phyloP scores from a whole-genome alignment of 2,329 filamentous ascomycete genomes.

The Cordyceps pruinosa region DNA sequence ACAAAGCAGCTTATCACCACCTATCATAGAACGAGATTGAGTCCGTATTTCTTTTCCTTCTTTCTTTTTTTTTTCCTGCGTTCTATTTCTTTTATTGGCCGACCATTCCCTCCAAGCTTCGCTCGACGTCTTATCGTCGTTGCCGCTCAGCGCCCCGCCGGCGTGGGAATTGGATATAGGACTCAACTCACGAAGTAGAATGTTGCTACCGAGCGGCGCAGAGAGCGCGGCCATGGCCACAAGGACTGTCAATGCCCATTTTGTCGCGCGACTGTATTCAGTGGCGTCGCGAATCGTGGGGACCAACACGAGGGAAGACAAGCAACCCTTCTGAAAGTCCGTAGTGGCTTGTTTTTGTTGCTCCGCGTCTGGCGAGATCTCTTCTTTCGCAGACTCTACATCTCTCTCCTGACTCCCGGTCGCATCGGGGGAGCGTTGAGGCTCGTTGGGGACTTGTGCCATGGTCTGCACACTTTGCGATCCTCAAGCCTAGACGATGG shows the following conservation, averaged over 20 bases:
- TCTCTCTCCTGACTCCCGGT: background rate
- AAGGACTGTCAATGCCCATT: background rate
- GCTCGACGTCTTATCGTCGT: no score
- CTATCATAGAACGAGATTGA: background rate
- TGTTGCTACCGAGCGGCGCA: background rate
- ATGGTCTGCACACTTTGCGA: background rate
- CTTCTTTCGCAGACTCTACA: background rate
- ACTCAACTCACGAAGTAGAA: background rate
- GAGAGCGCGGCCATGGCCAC: background rate
- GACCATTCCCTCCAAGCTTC: no score
- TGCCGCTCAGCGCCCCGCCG: background rate
- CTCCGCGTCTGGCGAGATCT: background rate
- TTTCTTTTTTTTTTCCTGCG: background rate
- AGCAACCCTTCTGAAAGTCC: background rate
- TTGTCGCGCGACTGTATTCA: background rate
- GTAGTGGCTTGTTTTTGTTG: background rate
- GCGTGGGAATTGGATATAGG: background rate
- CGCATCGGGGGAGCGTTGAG: background rate
- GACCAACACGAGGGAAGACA: background rate
- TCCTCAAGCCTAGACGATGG: no score
- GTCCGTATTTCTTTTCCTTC: background rate
- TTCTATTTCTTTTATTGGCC: no score
- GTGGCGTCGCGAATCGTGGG: background rate
- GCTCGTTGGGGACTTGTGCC: background rate
- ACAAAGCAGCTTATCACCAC: background rate